Percentiles rank a stretch among this genome's conserved stretches.
Evolutionary conservation across 768 basidiomycete species (phyloP).

Genomic region (Leccinum sublutescens): DNA sequence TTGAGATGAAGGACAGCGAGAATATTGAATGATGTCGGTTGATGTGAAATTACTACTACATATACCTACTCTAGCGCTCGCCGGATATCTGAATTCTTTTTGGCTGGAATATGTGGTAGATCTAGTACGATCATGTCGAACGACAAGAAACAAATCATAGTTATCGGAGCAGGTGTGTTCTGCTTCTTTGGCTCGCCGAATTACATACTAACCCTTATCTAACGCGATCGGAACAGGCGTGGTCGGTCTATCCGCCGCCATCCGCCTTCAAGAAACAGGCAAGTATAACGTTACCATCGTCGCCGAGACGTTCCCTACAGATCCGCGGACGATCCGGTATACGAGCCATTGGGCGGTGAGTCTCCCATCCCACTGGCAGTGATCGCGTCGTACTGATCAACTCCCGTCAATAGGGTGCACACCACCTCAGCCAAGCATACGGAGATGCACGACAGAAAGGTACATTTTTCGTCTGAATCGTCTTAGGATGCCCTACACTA

Average conservation of each 20-base stretch:
- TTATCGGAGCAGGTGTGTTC: conserved; percentile 41
- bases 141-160: conserved; percentile 31
- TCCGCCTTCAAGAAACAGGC: conserved; percentile 63
- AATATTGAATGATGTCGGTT: background rate
- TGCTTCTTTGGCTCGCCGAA: background rate
- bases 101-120: background rate
- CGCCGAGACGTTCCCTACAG: conserved; percentile 69
- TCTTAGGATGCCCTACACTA: background rate
- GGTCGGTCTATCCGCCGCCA: conserved; percentile 72
- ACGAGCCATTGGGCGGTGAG: conserved; percentile 83
- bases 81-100: background rate
- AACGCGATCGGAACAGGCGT: conserved; percentile 49
- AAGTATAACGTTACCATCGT: conserved; percentile 65
- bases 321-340: conserved; percentile 70
- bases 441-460: conserved; percentile 55
- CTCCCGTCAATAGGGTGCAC: conserved; percentile 60
- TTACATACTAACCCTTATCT: background rate
- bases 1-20: background rate
- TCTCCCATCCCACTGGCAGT: background rate
- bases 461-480: conserved; percentile 26
- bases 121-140: conserved; percentile 12
- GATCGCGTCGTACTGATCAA: background rate
- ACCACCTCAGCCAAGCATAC: conserved; percentile 63
- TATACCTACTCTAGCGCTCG: background rate
- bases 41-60: background rate